Conservation (phyloP, 2,329 filamentous ascomycete genomes). For the Trichoderma koningii region DNA sequence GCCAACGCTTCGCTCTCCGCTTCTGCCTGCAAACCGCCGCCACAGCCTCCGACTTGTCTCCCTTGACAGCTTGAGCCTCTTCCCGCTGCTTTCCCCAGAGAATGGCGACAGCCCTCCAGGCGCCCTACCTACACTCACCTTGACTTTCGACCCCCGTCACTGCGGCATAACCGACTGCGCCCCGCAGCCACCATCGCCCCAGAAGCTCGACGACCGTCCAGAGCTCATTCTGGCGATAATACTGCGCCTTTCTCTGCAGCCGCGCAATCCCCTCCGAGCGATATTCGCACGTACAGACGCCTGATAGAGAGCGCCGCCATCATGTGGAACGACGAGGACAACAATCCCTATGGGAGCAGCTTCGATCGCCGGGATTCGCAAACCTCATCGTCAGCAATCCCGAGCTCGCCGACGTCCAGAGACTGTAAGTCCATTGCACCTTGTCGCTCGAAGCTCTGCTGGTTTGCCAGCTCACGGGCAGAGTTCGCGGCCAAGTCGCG, state of each 20-base stretch:
- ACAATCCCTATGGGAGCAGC: constrained; percentile 91
- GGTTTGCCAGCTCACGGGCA: not conserved
- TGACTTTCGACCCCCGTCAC: constrained; percentile 27
- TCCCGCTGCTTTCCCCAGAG: constrained; percentile 15
- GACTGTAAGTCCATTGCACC: constrained; percentile 54
- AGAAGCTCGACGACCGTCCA: constrained; percentile 31
- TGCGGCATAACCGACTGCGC: constrained; percentile 27
- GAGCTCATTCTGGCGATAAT: constrained; percentile 27
- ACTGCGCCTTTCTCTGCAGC: constrained; percentile 26
- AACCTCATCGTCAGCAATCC: constrained; percentile 66
- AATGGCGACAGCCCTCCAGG: constrained; percentile 33
- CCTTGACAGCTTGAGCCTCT: not conserved
- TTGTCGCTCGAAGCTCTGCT: not conserved
- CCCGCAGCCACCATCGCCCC: constrained; percentile 24
- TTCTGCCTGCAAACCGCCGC: constrained; percentile 13
- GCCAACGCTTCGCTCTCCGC: constrained; percentile 10
- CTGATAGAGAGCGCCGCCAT: constrained; percentile 27
- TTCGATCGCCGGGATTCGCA: constrained; percentile 86
- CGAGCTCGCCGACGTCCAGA: constrained; percentile 60
- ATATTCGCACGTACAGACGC: not conserved
- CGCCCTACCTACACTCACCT: constrained; percentile 25
- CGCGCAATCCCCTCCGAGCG: not conserved
- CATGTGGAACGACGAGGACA: constrained; percentile 99
- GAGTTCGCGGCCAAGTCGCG: constrained; percentile 1
- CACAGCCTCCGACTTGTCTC: not conserved